Evolutionary conservation across 179 eudicot genomes (phyloP), one percentile per base, ranked within the genome.

Genomic region (Beta corolliflora): DNA sequence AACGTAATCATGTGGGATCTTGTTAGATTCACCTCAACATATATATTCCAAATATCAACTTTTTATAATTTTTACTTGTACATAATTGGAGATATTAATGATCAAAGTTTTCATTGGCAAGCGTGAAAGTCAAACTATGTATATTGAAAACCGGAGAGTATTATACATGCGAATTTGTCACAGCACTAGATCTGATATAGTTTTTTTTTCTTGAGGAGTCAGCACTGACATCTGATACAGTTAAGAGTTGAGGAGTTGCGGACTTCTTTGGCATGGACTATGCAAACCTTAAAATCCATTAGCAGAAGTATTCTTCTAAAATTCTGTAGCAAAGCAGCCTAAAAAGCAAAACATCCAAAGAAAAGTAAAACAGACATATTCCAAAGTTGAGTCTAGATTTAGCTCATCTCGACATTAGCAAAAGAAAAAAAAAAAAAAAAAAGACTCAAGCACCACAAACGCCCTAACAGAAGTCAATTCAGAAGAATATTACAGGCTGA

Each of bases 231-330:
- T 48, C 11, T 48, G 11, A 48, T 48, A 7, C 29, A 59, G 18
- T 29, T 65, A 36, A 9, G 70, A 29, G 44, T 3, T 45, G 18
- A 21, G 23, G 44, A 10, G 21, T 44, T 66, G 8, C 67, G 59
- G 41, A 65, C 46, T 72, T 11, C 41, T 50, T 45, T 45, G 16
- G 54, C 67, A 53, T 14, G 31, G 41, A 10, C 4, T 56, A 56
- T 11, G 44, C 69, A 64, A 64, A 63, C 52, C 59, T 59, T 13
- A 61, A 73, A 80, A 52, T 44, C 72, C 8, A 72, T 76, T 31
- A 48, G 63, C 50, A 41, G 29, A 18, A 58, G n/a, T 68, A 8
- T 36, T 6, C 71, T 31, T 67, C 45, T 18, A 31, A 4, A 68
- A 18, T 44, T 44, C 5, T 44, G 41, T 14, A 74, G 64, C 41